A percentile compares a stretch with the other conserved stretches of the same genome.
Evolutionary conservation across 2,329 filamentous ascomycete species (phyloP).

Genomic region (Paracamarosporium sp.): DNA sequence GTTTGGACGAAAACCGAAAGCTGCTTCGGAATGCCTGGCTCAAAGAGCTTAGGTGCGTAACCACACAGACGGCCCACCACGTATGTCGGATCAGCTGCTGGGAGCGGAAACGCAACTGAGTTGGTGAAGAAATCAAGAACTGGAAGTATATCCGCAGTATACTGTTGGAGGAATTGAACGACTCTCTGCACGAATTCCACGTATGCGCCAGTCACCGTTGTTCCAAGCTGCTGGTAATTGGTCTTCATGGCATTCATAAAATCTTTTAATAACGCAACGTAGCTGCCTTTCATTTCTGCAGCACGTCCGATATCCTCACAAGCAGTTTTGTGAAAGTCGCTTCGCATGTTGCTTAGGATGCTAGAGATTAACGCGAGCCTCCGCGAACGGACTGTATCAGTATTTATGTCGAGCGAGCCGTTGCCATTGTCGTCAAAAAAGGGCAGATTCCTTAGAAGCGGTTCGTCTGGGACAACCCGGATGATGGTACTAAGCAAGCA

Average conservation of each 20-base stretch:
- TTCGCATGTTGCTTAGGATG: constrained; percentile 66
- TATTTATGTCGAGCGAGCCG: constrained; percentile 55
- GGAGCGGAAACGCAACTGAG: constrained; percentile 65
- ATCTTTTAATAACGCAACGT: constrained; percentile 59
- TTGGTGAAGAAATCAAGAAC: constrained; percentile 68
- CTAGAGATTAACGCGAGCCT: constrained; percentile 63
- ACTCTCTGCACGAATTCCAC: constrained; percentile 68
- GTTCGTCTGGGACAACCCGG: constrained; percentile 53
- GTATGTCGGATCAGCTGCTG: constrained; percentile 66
- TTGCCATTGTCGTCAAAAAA: constrained; percentile 54
- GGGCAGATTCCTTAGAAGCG: constrained; percentile 63
- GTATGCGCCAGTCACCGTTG: constrained; percentile 59
- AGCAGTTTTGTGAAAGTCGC: constrained; percentile 49
- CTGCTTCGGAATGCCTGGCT: constrained; percentile 59
- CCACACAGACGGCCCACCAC: constrained; percentile 67
- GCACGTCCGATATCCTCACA: constrained; percentile 35
- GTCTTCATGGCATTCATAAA: constrained; percentile 67
- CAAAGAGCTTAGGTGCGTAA: constrained; percentile 62
- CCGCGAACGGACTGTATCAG: constrained; percentile 61
- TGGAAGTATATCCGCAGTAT: constrained; percentile 63
- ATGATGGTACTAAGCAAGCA: constrained; percentile 61
- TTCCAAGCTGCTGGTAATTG: constrained; percentile 62
- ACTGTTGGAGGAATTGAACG: constrained; percentile 66
- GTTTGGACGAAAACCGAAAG: constrained; percentile 66
- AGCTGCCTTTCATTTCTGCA: constrained; percentile 53